Evolutionary conservation across 2,329 filamentous ascomycete genomes (phyloP).

Genomic region (Diplocarpon rosae): DNA sequence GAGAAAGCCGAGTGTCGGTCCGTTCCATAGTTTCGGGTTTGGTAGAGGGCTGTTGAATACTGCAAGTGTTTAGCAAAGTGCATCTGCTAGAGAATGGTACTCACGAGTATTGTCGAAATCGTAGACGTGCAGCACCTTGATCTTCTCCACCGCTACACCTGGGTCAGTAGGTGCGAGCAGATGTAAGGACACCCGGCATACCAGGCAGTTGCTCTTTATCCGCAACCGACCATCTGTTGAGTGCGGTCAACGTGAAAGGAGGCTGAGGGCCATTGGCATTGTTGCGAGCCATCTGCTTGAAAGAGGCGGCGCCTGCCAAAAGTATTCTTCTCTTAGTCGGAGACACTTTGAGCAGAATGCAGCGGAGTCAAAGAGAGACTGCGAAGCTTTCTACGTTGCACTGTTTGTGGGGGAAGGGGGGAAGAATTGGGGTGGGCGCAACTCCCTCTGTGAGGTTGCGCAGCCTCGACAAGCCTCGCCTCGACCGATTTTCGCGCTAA

Average conservation of each 20-base stretch:
- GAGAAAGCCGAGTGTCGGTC: slow-evolving; percentile 64
- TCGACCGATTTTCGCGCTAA: not conserved
- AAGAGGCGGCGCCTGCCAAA: slow-evolving; percentile 7
- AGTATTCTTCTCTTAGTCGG: no score
- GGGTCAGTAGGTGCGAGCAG: slow-evolving; percentile 12
- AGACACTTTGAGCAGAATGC: slow-evolving; percentile 8
- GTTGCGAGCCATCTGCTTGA: slow-evolving; percentile 7
- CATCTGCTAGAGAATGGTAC: slow-evolving; percentile 23
- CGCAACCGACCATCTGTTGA: slow-evolving; percentile 76
- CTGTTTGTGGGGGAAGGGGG: no score
- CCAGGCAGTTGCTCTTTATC: slow-evolving; percentile 56
- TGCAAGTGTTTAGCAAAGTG: slow-evolving; percentile 2
- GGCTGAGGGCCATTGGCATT: slow-evolving; percentile 15
- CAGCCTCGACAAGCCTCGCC: not conserved
- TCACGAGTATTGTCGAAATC: slow-evolving; percentile 94
- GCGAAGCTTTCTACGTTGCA: not conserved
- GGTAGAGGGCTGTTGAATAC: slow-evolving; percentile 88
- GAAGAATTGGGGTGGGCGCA: no score
- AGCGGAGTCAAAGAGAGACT: not conserved
- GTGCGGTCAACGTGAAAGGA: slow-evolving; percentile 52
- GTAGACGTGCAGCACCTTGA: slow-evolving; percentile 82
- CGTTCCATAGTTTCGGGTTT: slow-evolving; percentile 79
- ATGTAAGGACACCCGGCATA: slow-evolving; percentile 25
- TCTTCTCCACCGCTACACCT: slow-evolving; percentile 45
- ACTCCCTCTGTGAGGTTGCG: no score